phyloP scores from a whole-genome alignment of 208 protist genomes.

The Balamuthia mandrillaris region DNA sequence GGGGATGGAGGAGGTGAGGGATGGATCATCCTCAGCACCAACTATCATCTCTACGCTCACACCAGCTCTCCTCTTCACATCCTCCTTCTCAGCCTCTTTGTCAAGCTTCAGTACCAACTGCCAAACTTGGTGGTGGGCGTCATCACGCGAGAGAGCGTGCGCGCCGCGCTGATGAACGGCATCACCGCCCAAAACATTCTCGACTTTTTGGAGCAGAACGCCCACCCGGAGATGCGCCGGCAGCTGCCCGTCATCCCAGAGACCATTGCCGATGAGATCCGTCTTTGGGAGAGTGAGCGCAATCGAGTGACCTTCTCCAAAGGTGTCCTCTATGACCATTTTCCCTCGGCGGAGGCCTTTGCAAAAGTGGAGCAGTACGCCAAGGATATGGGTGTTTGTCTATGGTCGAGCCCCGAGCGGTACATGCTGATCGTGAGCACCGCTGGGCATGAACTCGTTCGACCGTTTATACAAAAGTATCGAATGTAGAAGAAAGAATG shows the following conservation, averaged over 20 bases:
- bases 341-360: too few species aligned
- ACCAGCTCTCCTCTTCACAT: neutral
- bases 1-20: too few species aligned
- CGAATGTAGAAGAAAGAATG: too few species aligned
- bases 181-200: conserved; percentile 35
- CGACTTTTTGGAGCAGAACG: neutral
- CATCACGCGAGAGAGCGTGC: conserved; percentile 13
- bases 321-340: conserved; percentile 18
- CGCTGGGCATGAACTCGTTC: too few species aligned
- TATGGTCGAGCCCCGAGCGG: too few species aligned
- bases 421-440: too few species aligned
- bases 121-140: conserved; percentile 39
- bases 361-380: too few species aligned
- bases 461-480: too few species aligned
- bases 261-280: conserved; percentile 28
- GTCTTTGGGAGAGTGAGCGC: conserved; percentile 29
- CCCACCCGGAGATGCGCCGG: conserved; percentile 26
- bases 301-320: neutral
- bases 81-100: neutral
- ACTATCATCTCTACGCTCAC: conserved; percentile 38
- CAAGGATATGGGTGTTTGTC: too few species aligned
- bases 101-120: neutral
- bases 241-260: conserved; percentile 24
- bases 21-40: conserved; percentile 20
- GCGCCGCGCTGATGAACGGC: neutral